Percentiles rank a stretch among this genome's conserved stretches.
Conservation (phyloP, 495 filamentous ascomycete genomes). For the Amphirosellinia nigrospora region DNA sequence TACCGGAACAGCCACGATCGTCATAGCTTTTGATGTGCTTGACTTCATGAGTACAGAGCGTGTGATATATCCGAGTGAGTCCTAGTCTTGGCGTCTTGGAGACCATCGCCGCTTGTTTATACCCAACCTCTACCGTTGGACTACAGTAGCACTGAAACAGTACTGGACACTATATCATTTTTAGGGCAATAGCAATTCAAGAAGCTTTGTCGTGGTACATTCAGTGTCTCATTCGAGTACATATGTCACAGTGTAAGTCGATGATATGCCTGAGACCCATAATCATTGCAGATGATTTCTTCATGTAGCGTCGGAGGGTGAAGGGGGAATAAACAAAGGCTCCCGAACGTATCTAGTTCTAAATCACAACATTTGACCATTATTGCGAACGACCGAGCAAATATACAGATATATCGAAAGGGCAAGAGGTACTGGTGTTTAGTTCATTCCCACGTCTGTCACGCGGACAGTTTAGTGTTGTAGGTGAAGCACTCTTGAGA, state of each 20-base stretch:
- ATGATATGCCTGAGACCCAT: conserved; percentile 9
- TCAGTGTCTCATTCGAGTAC: neutral
- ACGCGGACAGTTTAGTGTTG: neutral
- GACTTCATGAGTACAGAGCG: neutral
- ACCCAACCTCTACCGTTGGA: neutral
- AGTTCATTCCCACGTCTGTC: neutral
- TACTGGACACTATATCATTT: neutral
- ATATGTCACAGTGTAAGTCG: neutral
- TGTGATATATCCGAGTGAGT: neutral
- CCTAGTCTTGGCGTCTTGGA: neutral
- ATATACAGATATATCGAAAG: neutral
- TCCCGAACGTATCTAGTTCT: neutral
- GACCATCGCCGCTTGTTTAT: neutral
- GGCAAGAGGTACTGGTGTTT: neutral
- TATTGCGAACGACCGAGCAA: neutral
- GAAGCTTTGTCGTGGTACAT: neutral
- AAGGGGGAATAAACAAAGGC: neutral
- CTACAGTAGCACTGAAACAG: conserved; percentile 8
- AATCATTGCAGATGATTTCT: neutral
- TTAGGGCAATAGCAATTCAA: neutral
- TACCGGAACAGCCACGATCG: neutral
- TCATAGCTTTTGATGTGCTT: neutral
- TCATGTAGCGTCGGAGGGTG: no score
- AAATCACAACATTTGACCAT: no score
- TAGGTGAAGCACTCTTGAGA: neutral